A percentile compares a stretch with the other conserved stretches of the same genome.
phyloP scores from a whole-genome alignment of 192 early-diverging fungal genomes.

The Linderina pennispora region DNA sequence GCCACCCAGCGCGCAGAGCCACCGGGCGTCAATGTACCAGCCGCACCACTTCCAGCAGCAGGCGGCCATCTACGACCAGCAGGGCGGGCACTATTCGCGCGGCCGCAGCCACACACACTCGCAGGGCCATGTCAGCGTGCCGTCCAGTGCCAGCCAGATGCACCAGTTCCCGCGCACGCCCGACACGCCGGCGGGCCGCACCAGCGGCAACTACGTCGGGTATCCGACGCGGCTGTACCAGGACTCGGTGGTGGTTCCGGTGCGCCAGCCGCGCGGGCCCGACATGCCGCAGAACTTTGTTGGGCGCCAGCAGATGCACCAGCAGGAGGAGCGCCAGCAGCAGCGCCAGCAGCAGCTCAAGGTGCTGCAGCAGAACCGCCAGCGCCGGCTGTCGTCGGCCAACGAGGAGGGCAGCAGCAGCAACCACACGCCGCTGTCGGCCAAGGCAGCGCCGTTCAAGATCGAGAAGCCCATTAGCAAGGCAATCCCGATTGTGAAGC shows the following conservation, averaged over 20 bases:
- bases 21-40: no score
- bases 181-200: constrained; percentile 29
- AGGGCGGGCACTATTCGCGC: no score
- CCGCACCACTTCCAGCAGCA: constrained; percentile 25
- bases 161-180: constrained; percentile 28
- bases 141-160: constrained; percentile 7
- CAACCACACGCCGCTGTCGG: neutral
- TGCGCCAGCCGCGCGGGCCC: constrained; percentile 69
- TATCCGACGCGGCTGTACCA: constrained; percentile 51
- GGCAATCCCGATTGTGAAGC: constrained; percentile 43
- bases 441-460: constrained; percentile 20
- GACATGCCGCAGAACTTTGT: constrained; percentile 67
- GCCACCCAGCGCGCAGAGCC: constrained; percentile 16
- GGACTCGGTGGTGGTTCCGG: constrained; percentile 57
- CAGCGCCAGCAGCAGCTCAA: constrained; percentile 47
- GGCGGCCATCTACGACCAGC: no score
- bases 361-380: constrained; percentile 44
- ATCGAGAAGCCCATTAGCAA: constrained; percentile 41
- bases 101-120: constrained; percentile 43
- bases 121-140: constrained; percentile 33
- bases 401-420: constrained; percentile 20
- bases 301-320: constrained; percentile 49
- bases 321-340: constrained; percentile 41
- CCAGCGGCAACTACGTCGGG: constrained; percentile 49
- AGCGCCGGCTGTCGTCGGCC: constrained; percentile 43